Conservation (phyloP, 331 rosid species). For the Malus hybrid region DNA sequence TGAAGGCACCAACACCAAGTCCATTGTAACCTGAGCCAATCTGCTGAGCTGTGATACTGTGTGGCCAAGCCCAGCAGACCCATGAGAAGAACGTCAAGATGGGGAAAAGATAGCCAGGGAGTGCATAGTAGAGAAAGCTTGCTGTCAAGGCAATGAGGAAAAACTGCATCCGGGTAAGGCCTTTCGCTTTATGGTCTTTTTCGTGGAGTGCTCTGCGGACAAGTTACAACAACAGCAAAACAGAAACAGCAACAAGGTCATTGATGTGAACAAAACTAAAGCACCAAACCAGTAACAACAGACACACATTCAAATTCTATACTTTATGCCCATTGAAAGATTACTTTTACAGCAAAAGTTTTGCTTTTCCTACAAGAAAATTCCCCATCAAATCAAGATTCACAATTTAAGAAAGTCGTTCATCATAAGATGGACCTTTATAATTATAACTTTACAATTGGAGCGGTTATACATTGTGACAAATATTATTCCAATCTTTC, state of each 20-base stretch:
- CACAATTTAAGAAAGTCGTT: neutral
- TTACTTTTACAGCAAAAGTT: neutral
- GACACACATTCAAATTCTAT: neutral
- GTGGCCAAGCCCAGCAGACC: constrained; percentile 37
- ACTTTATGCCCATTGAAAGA: constrained; percentile 10
- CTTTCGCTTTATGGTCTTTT: constrained; percentile 50
- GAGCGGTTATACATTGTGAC: constrained; percentile 12
- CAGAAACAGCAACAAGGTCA: constrained; percentile 4
- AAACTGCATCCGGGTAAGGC: constrained; percentile 74
- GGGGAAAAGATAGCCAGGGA: constrained; percentile 80
- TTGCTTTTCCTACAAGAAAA: constrained; percentile 20
- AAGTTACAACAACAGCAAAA: neutral
- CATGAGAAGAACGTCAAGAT: constrained; percentile 90
- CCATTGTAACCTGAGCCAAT: constrained; percentile 84
- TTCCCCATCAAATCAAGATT: constrained; percentile 16
- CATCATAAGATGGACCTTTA: constrained; percentile 15
- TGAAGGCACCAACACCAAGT: constrained; percentile 89
- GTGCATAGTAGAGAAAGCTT: constrained; percentile 72
- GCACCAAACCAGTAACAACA: neutral
- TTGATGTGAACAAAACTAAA: neutral
- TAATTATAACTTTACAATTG: neutral
- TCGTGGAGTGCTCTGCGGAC: constrained; percentile 88
- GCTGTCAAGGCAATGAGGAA: constrained; percentile 66
- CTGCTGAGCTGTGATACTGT: constrained; percentile 79
- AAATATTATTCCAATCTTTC: constrained; percentile 31